These are phyloP conservation scores for Dioscorea cayenensis DNA, from an alignment of 116 monocot species.

Conservation along the genomic window DNA sequence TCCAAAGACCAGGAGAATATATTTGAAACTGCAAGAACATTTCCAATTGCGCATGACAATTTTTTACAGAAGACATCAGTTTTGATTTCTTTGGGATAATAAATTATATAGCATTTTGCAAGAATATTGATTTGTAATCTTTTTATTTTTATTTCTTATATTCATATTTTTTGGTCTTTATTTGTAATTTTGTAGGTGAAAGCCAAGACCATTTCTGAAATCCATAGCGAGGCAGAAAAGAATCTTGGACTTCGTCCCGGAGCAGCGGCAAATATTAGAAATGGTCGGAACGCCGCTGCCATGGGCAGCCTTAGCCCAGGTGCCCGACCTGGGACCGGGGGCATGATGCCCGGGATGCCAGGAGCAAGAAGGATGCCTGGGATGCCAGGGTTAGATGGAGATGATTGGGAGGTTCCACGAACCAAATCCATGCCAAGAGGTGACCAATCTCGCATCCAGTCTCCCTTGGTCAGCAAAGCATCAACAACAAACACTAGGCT, in stretches of 20 bases:
- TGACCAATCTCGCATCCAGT: constrained; percentile 14
- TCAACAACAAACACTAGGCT: constrained; percentile 38
- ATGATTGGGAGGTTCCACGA: constrained; percentile 80
- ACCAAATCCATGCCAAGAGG: constrained; percentile 55
- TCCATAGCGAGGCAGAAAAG: constrained; percentile 91
- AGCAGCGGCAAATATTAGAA: constrained; percentile 63
- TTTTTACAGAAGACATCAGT: no score
- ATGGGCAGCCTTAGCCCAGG: constrained; percentile 26
- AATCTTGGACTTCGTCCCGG: constrained; percentile 91
- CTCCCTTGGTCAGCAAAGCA: constrained; percentile 13
- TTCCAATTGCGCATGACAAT: no score
- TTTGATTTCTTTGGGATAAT: no score
- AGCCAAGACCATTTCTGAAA: constrained; percentile 91
- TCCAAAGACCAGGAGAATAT: no score
- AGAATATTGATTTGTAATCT: not conserved
- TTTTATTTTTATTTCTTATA: not conserved
- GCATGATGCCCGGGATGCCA: constrained; percentile 94
- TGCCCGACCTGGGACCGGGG: constrained; percentile 54
- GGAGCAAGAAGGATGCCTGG: constrained; percentile 77
- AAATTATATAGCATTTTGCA: no score
- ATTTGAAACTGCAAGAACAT: no score
- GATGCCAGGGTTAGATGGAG: constrained; percentile 66
- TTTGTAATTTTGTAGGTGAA: constrained; percentile 47
- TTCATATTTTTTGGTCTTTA: not conserved
- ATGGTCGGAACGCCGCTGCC: constrained; percentile 36